phyloP scores from a whole-genome alignment of 768 basidiomycete species.

The Trametopsis cervina region DNA sequence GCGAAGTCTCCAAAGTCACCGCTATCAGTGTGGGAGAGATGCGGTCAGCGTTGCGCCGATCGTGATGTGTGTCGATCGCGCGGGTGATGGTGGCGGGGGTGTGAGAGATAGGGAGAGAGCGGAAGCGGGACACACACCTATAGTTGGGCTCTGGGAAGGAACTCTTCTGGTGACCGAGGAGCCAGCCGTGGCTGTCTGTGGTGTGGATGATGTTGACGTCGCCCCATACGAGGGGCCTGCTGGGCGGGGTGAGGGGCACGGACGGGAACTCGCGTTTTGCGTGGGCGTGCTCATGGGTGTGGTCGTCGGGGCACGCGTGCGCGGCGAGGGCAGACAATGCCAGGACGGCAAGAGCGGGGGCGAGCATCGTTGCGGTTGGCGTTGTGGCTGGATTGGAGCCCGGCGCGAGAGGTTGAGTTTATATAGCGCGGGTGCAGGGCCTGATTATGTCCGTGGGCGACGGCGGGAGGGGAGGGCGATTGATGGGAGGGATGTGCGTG shows the following conservation, averaged over 20 bases:
- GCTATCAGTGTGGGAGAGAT: constrained; percentile 19
- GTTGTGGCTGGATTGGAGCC: neutral
- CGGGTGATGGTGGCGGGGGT: neutral
- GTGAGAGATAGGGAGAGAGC: neutral
- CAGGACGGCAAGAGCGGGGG: constrained; percentile 11
- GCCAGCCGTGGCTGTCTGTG: constrained; percentile 79
- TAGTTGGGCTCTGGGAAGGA: constrained; percentile 74
- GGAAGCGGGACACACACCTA: constrained; percentile 30
- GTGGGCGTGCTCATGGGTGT: constrained; percentile 28
- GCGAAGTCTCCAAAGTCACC: constrained; percentile 77
- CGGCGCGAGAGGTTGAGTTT: too few species aligned
- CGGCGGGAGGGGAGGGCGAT: too few species aligned
- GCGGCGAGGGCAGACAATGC: constrained; percentile 12
- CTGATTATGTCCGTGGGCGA: too few species aligned
- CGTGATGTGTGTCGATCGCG: neutral
- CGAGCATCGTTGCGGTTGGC: constrained; percentile 1
- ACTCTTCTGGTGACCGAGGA: constrained; percentile 76
- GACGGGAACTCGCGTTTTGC: constrained; percentile 33
- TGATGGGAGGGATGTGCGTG: too few species aligned
- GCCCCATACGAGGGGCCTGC: constrained; percentile 72
- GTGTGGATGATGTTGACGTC: constrained; percentile 85
- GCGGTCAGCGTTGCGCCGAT: neutral
- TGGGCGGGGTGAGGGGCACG: constrained; percentile 45
- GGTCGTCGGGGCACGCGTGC: constrained; percentile 19
- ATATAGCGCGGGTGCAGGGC: too few species aligned